Conservation (phyloP, 1,284 basidiomycete species). For the Sporisorium sorghi region DNA sequence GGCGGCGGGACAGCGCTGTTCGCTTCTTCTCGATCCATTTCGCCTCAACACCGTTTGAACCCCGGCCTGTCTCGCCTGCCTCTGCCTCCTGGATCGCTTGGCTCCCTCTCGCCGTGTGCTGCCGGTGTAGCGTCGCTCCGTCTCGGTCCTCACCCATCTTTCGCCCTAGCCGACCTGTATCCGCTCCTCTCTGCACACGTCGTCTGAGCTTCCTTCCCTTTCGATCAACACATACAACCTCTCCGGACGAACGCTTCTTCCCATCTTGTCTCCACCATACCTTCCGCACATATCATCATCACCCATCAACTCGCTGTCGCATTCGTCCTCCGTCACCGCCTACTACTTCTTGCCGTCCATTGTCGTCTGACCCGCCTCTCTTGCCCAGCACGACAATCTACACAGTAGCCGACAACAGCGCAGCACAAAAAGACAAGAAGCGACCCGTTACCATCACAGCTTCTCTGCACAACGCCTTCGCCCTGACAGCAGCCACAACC, state of each 20-base stretch:
- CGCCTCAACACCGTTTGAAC: background rate
- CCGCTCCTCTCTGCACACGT: slow-evolving; percentile 3
- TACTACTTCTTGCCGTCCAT: too few relatives aligned
- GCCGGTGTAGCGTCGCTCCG: background rate
- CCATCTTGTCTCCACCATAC: background rate
- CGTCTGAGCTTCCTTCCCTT: background rate
- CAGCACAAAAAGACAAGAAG: background rate
- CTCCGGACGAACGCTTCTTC: background rate
- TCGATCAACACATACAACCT: background rate
- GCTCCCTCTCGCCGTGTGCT: background rate
- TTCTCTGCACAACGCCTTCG: background rate
- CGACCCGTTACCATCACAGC: background rate
- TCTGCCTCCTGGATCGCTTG: slow-evolving; percentile 1
- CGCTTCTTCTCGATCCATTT: slow-evolving; percentile 2
- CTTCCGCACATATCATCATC: background rate
- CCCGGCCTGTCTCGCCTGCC: slow-evolving; percentile 2
- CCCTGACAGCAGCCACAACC: background rate
- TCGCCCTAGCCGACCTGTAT: slow-evolving; percentile 1
- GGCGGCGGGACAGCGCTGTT: background rate
- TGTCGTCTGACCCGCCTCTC: background rate
- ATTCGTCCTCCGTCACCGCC: background rate
- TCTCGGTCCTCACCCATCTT: background rate
- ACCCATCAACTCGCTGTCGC: background rate
- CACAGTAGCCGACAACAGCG: background rate
- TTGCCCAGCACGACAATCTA: background rate